A percentile compares a stretch with the other conserved stretches of the same genome.
phyloP scores from a whole-genome alignment of 2,329 filamentous ascomycete genomes.

The Pyrenochaeta sp. region DNA sequence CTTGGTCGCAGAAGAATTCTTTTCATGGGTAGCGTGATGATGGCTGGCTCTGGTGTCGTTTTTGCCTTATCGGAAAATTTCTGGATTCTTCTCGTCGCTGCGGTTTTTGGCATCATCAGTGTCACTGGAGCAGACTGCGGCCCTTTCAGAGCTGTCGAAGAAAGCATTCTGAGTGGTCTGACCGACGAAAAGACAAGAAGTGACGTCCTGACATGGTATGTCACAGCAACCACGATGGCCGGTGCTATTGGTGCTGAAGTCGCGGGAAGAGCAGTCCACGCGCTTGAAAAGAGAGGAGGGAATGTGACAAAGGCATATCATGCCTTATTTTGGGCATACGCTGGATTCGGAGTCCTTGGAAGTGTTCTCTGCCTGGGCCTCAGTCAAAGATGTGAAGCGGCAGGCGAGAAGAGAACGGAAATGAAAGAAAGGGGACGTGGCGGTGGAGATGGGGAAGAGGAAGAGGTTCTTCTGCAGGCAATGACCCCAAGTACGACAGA shows the following conservation, averaged over 20 bases:
- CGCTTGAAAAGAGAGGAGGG: conserved; percentile 47
- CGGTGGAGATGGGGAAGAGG: conserved; percentile 34
- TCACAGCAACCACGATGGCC: conserved; percentile 46
- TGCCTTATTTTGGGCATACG: conserved; percentile 54
- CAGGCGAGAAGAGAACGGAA: conserved; percentile 37
- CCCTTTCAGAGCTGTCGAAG: conserved; percentile 46
- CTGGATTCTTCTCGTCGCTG: conserved; percentile 47
- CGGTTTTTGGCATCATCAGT: conserved; percentile 49
- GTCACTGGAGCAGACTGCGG: conserved; percentile 46
- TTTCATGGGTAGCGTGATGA: conserved; percentile 46
- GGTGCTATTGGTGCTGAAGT: conserved; percentile 43
- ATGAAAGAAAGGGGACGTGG: conserved; percentile 30
- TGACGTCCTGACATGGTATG: conserved; percentile 51
- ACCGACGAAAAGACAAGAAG: conserved; percentile 44
- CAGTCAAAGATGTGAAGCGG: conserved; percentile 51
- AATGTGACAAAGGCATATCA: conserved; percentile 48
- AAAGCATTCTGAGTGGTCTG: conserved; percentile 46
- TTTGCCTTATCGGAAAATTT: conserved; percentile 48
- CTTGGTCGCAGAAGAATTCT: conserved; percentile 45
- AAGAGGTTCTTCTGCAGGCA: conserved; percentile 42
- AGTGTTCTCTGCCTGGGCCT: conserved; percentile 48
- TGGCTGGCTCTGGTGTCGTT: conserved; percentile 44
- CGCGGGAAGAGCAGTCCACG: conserved; percentile 52
- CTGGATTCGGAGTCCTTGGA: conserved; percentile 51
- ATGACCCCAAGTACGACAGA: conserved; percentile 43